Evolutionary conservation across 352 stramenopile genomes (phyloP).

Genomic region (Phytopythium montanum): DNA sequence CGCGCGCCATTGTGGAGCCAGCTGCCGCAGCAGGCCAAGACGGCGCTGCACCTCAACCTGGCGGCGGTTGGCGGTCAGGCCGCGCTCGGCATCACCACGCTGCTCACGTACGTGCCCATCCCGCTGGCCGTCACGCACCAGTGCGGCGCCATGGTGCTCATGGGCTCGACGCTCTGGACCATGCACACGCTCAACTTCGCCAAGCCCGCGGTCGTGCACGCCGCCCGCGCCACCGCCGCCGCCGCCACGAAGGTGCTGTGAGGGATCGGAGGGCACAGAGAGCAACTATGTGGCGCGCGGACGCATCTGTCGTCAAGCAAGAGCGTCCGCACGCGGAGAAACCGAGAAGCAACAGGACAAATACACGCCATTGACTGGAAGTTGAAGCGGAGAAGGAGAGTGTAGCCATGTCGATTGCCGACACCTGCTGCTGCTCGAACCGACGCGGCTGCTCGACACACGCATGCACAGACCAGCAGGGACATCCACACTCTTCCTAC

Average conservation of each 20-base stretch:
- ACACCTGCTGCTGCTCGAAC: background rate
- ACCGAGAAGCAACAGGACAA: background rate
- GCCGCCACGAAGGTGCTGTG: constrained; percentile 33
- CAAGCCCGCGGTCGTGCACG: constrained; percentile 43
- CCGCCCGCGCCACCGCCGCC: constrained; percentile 28
- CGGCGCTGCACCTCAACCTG: constrained; percentile 77
- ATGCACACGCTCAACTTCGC: constrained; percentile 90
- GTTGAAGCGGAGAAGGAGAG: background rate
- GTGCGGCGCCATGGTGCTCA: constrained; percentile 93
- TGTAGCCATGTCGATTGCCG: background rate
- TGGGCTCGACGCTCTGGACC: constrained; percentile 91
- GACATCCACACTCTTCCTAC: background rate
- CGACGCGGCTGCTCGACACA: background rate
- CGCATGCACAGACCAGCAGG: too few species aligned
- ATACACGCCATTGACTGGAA: background rate
- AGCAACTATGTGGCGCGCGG: background rate
- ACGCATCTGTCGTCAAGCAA: background rate
- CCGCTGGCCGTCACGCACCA: constrained; percentile 95
- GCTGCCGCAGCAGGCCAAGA: constrained; percentile 72
- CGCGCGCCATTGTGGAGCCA: constrained; percentile 83
- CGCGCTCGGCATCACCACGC: constrained; percentile 94
- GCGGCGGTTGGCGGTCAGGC: constrained; percentile 79
- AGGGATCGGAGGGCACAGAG: background rate
- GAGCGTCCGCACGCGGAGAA: background rate
- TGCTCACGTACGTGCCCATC: constrained; percentile 97